Evolutionary conservation across 192 early-diverging fungal genomes (phyloP).

Genomic region (Tieghemiomyces parasiticus): DNA sequence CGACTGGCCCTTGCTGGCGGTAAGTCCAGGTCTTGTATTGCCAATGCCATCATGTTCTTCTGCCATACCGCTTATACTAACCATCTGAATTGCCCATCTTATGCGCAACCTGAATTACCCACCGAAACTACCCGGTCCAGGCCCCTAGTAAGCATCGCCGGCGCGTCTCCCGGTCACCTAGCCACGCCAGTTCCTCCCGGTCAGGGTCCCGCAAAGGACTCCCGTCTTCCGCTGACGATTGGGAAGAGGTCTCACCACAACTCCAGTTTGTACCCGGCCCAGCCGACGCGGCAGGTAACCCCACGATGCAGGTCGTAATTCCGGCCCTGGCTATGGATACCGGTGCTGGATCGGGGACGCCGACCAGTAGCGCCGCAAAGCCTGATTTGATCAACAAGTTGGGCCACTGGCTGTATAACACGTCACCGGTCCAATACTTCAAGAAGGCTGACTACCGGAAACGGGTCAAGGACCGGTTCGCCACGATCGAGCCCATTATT

Average conservation of each 20-base stretch:
- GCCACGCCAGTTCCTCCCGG: too few species aligned
- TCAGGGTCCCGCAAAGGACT: too few species aligned
- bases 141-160: too few species aligned
- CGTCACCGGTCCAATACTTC: slow-evolving; percentile 31
- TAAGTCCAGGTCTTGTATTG: too few species aligned
- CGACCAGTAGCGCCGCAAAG: background rate
- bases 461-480: slow-evolving; percentile 27
- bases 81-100: too few species aligned
- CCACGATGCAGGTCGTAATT: background rate
- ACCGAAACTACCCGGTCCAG: too few species aligned
- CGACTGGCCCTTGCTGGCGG: too few species aligned
- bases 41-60: too few species aligned
- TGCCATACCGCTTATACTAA: too few species aligned
- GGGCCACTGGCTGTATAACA: slow-evolving; percentile 35
- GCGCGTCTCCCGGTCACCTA: too few species aligned
- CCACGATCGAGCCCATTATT: slow-evolving; percentile 27
- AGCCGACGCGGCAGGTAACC: background rate
- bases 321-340: background rate
- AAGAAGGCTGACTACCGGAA: slow-evolving; percentile 30
- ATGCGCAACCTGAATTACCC: too few species aligned
- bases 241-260: background rate
- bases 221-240: background rate
- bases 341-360: background rate
- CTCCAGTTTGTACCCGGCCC: background rate
- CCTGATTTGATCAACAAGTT: slow-evolving; percentile 26